Evolutionary conservation across 495 filamentous ascomycete genomes (phyloP), one percentile per base, ranked within the genome.

Genomic region (Penicillium goetzii): DNA sequence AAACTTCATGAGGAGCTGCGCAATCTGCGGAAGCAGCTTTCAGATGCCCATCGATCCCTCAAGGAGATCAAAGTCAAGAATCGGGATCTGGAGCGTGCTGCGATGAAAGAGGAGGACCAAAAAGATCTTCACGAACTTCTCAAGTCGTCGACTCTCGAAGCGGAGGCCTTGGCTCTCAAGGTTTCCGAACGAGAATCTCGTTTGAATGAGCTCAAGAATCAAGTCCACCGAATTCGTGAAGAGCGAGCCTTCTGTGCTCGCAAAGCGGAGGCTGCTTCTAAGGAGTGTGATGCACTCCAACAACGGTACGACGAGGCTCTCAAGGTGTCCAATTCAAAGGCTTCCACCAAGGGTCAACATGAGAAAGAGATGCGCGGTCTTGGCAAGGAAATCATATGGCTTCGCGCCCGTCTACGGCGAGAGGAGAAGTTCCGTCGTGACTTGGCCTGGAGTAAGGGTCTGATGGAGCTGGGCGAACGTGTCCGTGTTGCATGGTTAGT

Each of bases 361-460:
- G 84, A 84, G 62, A 89, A 88, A 67, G 96, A 98, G 77, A 82
- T 97, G 33, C 84, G 86, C 52, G 93, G 93, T 12, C 80, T 99
- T 71, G 86, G 85, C 62, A 89, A 93, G 76, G 92, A 97, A 74
- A 94, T 97, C 67, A 82, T 92, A 64, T 99, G 90, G 88, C 85
- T 98, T 61, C 84, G 88, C 61, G 92, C 91, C 5, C 85, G 88
- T 55, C 88, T 89, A 73, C 82, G 85, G 71, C 84, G 95, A 25
- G 94, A 97, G 77, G 86, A 90, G 68, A 86, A 84, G 57, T 88
- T 98, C 77, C 82, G 95, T 51, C 82, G 81, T 49, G 90, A 90
- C 63, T 79, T 93, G 57, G 89, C 87, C 26, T 96, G 80, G 90
- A 90, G 74, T 90, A 99, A 86, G 84, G 82, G 75, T 88, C 68